A percentile compares a stretch with the other conserved stretches of the same genome.
Conservation (phyloP, 768 basidiomycete genomes). For the Galerina marginata region DNA sequence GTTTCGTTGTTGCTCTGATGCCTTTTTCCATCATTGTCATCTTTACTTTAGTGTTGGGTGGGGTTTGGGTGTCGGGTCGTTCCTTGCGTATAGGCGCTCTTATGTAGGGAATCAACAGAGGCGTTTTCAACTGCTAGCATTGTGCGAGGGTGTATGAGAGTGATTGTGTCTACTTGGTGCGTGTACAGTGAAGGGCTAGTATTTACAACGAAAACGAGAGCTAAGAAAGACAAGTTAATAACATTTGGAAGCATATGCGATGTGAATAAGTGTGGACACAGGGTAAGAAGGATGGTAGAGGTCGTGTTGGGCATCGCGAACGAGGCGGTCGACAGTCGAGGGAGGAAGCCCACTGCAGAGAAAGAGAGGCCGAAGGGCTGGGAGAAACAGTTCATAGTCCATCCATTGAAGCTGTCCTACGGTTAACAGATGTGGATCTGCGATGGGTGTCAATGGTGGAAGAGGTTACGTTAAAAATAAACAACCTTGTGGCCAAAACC, state of each 20-base stretch:
- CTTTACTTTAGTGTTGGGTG: conserved; percentile 22
- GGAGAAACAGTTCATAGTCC: conserved; percentile 69
- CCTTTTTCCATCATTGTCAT: conserved; percentile 28
- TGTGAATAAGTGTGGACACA: conserved; percentile 58
- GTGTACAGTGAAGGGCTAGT: not conserved
- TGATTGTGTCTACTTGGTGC: conserved; percentile 9
- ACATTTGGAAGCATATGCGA: conserved; percentile 57
- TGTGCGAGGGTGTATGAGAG: conserved; percentile 5
- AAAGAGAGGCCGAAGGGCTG: conserved; percentile 66
- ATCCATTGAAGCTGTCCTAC: conserved; percentile 78
- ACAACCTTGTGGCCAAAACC: conserved; percentile 69
- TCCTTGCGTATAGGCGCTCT: conserved; percentile 52
- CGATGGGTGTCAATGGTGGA: not conserved
- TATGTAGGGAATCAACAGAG: conserved; percentile 53
- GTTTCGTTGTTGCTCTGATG: conserved; percentile 33
- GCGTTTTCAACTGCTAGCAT: conserved; percentile 54
- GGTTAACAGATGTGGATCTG: conserved; percentile 64
- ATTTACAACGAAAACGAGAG: conserved; percentile 4
- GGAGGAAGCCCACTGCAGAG: conserved; percentile 57
- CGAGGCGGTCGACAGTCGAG: conserved; percentile 57
- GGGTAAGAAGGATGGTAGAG: conserved; percentile 63
- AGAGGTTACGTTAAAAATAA: conserved; percentile 4
- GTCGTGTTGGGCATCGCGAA: conserved; percentile 68
- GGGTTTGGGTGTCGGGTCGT: conserved; percentile 57
- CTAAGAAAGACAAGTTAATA: conserved; percentile 11